phyloP scores from a whole-genome alignment of 805 yeast genomes.

The Tetrapisispora phaffii region DNA sequence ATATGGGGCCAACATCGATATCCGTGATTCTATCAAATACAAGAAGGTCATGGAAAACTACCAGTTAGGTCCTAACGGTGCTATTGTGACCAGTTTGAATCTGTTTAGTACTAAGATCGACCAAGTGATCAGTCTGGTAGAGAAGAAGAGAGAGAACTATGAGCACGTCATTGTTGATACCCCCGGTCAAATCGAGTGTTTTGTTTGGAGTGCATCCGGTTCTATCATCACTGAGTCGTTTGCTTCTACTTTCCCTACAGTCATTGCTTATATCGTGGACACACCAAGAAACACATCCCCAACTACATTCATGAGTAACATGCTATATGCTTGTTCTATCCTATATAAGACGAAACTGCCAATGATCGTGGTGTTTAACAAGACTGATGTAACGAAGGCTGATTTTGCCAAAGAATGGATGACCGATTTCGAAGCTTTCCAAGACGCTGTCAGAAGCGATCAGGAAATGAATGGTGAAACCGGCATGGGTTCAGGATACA shows the following conservation, averaged over 20 bases:
- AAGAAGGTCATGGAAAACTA: slow-evolving; percentile 94
- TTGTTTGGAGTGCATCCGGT: slow-evolving; percentile 97
- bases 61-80: slow-evolving; percentile 95
- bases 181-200: slow-evolving; percentile 98
- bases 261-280: slow-evolving; percentile 90
- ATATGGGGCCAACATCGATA: slow-evolving; percentile 87
- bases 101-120: slow-evolving; percentile 91
- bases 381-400: slow-evolving; percentile 79
- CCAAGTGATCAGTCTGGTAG: slow-evolving; percentile 80
- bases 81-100: slow-evolving; percentile 90
- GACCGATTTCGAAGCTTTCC: slow-evolving; percentile 91
- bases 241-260: slow-evolving; percentile 92
- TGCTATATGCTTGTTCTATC: slow-evolving; percentile 96
- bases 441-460: slow-evolving; percentile 58
- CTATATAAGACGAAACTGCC: slow-evolving; percentile 93
- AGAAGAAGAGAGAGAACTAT: slow-evolving; percentile 50
- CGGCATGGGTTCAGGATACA: slow-evolving; percentile 65
- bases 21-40: slow-evolving; percentile 90
- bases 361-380: slow-evolving; percentile 92
- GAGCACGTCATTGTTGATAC: slow-evolving; percentile 84
- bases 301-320: slow-evolving; percentile 93
- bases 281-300: slow-evolving; percentile 93
- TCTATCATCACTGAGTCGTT: slow-evolving; percentile 92
- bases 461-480: slow-evolving; percentile 52
- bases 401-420: slow-evolving; percentile 93